Conservation (phyloP, 2,329 filamentous ascomycete species). For the Malbranchea zuffiana region DNA sequence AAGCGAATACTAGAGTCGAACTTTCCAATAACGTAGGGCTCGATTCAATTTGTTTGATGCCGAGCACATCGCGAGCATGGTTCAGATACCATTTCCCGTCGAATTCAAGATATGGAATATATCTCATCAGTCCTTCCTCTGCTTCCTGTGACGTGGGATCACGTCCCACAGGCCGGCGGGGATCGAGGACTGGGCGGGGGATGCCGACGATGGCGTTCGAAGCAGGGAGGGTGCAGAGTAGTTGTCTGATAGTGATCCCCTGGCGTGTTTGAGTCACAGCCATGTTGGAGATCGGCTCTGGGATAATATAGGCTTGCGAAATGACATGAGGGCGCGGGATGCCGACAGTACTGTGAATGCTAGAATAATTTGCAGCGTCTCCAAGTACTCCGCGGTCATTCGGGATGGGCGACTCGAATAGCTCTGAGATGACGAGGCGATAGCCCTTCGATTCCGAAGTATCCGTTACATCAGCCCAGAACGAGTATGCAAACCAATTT, state of each 20-base stretch:
- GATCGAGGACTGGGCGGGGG: conserved; percentile 67
- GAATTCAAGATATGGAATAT: conserved; percentile 67
- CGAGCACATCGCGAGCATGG: conserved; percentile 71
- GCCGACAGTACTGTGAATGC: conserved; percentile 53
- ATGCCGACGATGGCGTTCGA: conserved; percentile 67
- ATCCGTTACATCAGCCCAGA: conserved; percentile 47
- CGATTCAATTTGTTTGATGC: conserved; percentile 61
- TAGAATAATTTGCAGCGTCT: conserved; percentile 61
- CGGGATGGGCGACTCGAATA: conserved; percentile 73
- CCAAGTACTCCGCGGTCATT: conserved; percentile 78
- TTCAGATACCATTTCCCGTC: conserved; percentile 71
- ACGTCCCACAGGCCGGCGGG: conserved; percentile 72
- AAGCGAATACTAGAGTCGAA: conserved; percentile 80
- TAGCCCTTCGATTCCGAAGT: conserved; percentile 58
- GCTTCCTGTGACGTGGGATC: conserved; percentile 69
- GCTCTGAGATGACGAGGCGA: conserved; percentile 73
- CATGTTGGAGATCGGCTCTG: conserved; percentile 66
- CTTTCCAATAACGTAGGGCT: conserved; percentile 77
- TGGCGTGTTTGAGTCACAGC: conserved; percentile 81
- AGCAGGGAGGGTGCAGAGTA: conserved; percentile 67
- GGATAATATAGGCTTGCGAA: conserved; percentile 70
- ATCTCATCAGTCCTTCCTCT: conserved; percentile 72
- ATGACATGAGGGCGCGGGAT: conserved; percentile 61
- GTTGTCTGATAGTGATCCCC: conserved; percentile 73
- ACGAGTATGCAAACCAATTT: conserved; percentile 90